phyloP scores from a whole-genome alignment of 345 rosid species.

The Populus simonii region DNA sequence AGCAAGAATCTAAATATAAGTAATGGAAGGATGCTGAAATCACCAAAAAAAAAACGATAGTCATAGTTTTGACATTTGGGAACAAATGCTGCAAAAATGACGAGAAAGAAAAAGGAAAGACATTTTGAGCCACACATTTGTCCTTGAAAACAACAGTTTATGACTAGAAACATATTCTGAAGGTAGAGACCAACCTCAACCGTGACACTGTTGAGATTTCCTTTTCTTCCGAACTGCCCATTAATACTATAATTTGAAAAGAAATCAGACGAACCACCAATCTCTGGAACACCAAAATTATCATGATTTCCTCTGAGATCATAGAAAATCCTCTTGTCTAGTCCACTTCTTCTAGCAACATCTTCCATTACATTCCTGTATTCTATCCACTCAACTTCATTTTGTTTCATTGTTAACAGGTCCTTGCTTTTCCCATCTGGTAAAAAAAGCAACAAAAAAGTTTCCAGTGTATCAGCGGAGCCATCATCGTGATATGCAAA shows the following conservation, averaged over 20 bases:
- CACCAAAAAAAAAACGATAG: background rate
- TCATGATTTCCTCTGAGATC: slow-evolving; percentile 97
- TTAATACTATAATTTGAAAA: slow-evolving; percentile 80
- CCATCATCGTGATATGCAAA: background rate
- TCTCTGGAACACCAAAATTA: slow-evolving; percentile 72
- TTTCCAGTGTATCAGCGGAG: background rate
- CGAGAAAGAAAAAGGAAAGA: background rate
- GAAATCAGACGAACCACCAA: slow-evolving; percentile 69
- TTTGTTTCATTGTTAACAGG: slow-evolving; percentile 72
- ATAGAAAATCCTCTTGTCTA: slow-evolving; percentile 66
- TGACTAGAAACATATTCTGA: background rate
- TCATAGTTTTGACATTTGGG: background rate
- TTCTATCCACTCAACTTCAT: slow-evolving; percentile 80
- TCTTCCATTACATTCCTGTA: slow-evolving; percentile 70
- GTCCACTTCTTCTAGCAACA: slow-evolving; percentile 59
- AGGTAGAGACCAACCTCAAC: slow-evolving; percentile 56
- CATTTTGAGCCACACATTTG: background rate
- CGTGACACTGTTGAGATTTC: slow-evolving; percentile 57
- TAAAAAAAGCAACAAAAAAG: slow-evolving; percentile 14
- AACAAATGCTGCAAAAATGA: background rate
- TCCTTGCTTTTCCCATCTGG: slow-evolving; percentile 93
- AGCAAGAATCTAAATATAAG: background rate
- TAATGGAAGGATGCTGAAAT: background rate
- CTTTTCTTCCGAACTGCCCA: slow-evolving; percentile 57
- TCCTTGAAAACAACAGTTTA: background rate